A percentile compares a stretch with the other conserved stretches of the same genome.
Conservation (phyloP, 2,329 filamentous ascomycete species). For the Fulvia fulva region DNA sequence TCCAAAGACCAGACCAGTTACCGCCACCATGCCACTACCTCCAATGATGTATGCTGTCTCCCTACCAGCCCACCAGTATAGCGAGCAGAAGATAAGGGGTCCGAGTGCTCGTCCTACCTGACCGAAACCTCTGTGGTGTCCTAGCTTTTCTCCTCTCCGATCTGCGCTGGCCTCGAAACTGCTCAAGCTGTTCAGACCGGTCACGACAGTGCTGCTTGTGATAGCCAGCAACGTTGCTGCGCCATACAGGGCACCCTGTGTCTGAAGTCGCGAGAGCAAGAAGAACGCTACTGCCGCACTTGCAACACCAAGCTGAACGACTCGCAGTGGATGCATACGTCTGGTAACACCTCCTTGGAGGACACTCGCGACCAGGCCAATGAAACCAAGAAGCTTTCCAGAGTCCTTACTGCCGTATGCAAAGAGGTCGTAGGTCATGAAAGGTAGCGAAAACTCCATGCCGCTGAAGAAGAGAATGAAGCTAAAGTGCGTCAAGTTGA, state of each 20-base stretch:
- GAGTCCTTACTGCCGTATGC: conserved; percentile 74
- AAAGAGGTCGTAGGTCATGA: conserved; percentile 96
- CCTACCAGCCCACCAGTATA: conserved; percentile 98
- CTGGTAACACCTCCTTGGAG: conserved; percentile 90
- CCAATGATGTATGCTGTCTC: conserved; percentile 80
- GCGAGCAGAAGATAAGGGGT: conserved; percentile 82
- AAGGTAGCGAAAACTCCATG: conserved; percentile 95
- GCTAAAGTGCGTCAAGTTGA: conserved; percentile 81
- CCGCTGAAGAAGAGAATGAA: conserved; percentile 97
- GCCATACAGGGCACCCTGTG: conserved; percentile 67
- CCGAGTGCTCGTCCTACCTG: conserved; percentile 85
- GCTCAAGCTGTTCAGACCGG: conserved; percentile 83
- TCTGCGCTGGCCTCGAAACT: conserved; percentile 79
- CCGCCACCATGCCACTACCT: conserved; percentile 71
- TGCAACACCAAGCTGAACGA: conserved; percentile 73
- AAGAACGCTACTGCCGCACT: conserved; percentile 77
- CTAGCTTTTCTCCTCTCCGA: conserved; percentile 82
- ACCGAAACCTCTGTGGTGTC: conserved; percentile 73
- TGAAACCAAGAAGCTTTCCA: conserved; percentile 80
- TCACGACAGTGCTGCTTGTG: conserved; percentile 92
- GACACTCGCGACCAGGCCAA: conserved; percentile 86
- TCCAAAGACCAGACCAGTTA: conserved; percentile 67
- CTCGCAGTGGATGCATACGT: conserved; percentile 73
- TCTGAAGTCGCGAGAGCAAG: conserved; percentile 66
- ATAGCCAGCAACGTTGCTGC: conserved; percentile 81